phyloP scores from a whole-genome alignment of 192 early-diverging fungal genomes.

The Mortierella claussenii region DNA sequence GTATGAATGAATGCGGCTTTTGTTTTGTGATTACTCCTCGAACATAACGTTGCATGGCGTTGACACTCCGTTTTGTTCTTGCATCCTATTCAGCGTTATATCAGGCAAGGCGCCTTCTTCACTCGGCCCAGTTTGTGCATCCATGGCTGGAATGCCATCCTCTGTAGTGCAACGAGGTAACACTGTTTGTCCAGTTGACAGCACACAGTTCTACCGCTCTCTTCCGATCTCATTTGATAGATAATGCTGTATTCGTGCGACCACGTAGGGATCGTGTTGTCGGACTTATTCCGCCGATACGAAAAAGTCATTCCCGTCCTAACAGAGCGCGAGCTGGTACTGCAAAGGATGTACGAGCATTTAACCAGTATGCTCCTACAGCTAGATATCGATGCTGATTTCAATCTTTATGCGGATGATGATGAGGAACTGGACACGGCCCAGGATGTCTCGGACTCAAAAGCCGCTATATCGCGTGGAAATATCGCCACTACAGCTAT shows the following conservation, averaged over 20 bases:
- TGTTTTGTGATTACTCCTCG: background rate
- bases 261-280: conserved; percentile 20
- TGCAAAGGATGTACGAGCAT: conserved; percentile 27
- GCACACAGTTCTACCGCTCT: too few species aligned
- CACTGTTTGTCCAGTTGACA: too few species aligned
- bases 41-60: background rate
- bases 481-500: too few species aligned
- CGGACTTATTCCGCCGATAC: conserved; percentile 35
- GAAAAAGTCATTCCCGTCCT: conserved; percentile 30
- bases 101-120: conserved; percentile 53
- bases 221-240: too few species aligned
- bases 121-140: conserved; percentile 59
- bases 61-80: background rate
- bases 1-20: conserved; percentile 13
- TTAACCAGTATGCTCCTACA: conserved; percentile 15
- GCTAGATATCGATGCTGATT: conserved; percentile 14
- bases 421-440: too few species aligned
- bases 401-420: background rate
- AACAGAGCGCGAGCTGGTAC: conserved; percentile 7
- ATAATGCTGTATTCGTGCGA: too few species aligned
- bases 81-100: conserved; percentile 37
- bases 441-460: too few species aligned
- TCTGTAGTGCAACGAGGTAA: conserved; percentile 55
- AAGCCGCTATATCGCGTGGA: too few species aligned
- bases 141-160: conserved; percentile 50